A percentile compares a stretch with the other conserved stretches of the same genome.
These are phyloP conservation scores for Boletellus ananas DNA, from an alignment of 768 basidiomycete genomes.

Conservation along the genomic window DNA sequence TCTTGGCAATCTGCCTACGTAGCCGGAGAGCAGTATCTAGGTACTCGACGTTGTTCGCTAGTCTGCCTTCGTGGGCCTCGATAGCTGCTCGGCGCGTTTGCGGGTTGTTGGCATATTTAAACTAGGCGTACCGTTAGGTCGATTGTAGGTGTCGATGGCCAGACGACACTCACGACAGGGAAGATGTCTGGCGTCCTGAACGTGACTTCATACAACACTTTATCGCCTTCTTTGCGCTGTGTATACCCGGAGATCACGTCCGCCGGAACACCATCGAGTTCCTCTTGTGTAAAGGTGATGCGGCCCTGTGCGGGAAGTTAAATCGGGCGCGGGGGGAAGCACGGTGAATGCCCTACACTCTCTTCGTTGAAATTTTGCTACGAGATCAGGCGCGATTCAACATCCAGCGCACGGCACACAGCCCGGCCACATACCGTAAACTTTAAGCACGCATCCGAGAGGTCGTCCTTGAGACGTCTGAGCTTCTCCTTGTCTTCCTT, in stretches of 20 bases:
- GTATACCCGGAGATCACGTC: slow-evolving; percentile 78
- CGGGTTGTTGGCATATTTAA: slow-evolving; percentile 74
- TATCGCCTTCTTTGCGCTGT: slow-evolving; percentile 55
- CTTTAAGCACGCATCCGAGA: slow-evolving; percentile 72
- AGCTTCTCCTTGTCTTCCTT: slow-evolving; percentile 51
- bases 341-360: slow-evolving; percentile 42
- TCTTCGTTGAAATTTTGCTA: slow-evolving; percentile 93
- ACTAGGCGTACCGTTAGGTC: slow-evolving; percentile 39
- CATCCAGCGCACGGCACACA: background rate
- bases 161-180: slow-evolving; percentile 52
- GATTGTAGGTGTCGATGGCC: background rate
- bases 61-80: slow-evolving; percentile 65
- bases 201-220: slow-evolving; percentile 66
- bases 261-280: slow-evolving; percentile 76
- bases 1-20: slow-evolving; percentile 61
- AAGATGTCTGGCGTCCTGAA: slow-evolving; percentile 82
- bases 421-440: slow-evolving; percentile 54
- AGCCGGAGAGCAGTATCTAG: slow-evolving; percentile 65
- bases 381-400: background rate
- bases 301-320: slow-evolving; percentile 41
- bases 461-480: slow-evolving; percentile 65
- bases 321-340: background rate
- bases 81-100: slow-evolving; percentile 63
- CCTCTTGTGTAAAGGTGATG: slow-evolving; percentile 63
- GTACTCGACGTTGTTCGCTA: slow-evolving; percentile 66